These are phyloP conservation scores for Xerocomellus chrysenteron DNA, from an alignment of 768 basidiomycete species.

Conservation along the genomic window DNA sequence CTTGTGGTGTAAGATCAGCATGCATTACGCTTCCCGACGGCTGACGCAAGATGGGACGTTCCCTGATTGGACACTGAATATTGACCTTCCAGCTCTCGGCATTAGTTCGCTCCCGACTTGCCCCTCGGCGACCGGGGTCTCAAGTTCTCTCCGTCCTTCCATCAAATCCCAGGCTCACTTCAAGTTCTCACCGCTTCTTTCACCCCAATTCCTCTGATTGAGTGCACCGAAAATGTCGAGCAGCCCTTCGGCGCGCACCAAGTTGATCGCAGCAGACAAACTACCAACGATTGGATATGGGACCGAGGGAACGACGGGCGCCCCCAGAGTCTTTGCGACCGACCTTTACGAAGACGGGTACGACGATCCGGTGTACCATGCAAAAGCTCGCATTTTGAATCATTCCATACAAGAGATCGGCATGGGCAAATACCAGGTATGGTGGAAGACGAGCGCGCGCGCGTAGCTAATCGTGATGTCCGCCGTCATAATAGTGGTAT, in stretches of 20 bases:
- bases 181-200: not conserved
- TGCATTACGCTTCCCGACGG: no score
- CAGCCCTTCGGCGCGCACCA: not conserved
- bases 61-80: no score
- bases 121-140: no score
- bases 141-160: not conserved
- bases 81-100: no score
- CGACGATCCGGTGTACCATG: conserved; percentile 47
- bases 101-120: no score
- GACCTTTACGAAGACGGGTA: conserved; percentile 38
- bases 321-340: not conserved
- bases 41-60: no score
- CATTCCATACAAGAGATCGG: conserved; percentile 51
- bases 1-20: no score
- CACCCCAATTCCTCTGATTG: not conserved
- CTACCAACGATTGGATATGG: not conserved
- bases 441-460: not conserved
- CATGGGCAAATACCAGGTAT: conserved; percentile 56
- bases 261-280: not conserved
- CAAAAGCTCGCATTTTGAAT: conserved; percentile 48
- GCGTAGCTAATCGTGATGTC: not conserved
- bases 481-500: conserved; percentile 29
- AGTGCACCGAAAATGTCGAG: not conserved
- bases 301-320: not conserved
- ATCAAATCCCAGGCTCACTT: not conserved